These are phyloP conservation scores for Eimeria mitis DNA, from an alignment of 169 alveolate genomes.

Conservation along the genomic window DNA sequence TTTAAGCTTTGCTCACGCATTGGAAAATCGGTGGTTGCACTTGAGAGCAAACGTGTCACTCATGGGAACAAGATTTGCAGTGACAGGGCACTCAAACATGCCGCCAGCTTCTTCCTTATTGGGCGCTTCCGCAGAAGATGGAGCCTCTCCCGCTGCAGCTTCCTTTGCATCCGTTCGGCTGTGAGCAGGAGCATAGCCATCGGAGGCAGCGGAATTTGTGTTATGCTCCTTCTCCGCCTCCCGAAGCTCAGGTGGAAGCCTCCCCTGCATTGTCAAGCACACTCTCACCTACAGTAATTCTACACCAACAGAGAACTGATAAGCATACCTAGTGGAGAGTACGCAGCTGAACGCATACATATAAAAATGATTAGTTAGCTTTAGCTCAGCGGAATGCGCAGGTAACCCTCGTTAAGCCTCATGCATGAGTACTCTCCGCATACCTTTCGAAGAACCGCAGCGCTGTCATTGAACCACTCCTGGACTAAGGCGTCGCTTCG, in stretches of 20 bases:
- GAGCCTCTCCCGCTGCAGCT: background rate
- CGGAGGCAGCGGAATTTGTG: background rate
- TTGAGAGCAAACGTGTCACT: slow-evolving; percentile 65
- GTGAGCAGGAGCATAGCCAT: background rate
- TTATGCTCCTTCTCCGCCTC: background rate
- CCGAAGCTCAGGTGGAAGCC: slow-evolving; percentile 47
- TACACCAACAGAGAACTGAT: background rate
- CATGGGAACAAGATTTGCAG: slow-evolving; percentile 56
- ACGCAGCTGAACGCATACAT: background rate
- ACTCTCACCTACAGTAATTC: background rate
- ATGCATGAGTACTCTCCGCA: background rate
- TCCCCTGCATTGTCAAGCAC: slow-evolving; percentile 21
- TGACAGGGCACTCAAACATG: slow-evolving; percentile 79
- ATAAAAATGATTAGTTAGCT: background rate
- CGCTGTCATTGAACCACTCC: slow-evolving; percentile 75
- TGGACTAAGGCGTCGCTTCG: slow-evolving; percentile 66
- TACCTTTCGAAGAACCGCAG: slow-evolving; percentile 70
- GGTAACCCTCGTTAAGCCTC: background rate
- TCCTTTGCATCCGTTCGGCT: background rate
- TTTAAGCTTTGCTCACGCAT: slow-evolving; percentile 31
- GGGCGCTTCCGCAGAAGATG: background rate
- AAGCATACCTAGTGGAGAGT: background rate
- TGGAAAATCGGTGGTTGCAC: slow-evolving; percentile 75
- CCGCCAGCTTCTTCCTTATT: slow-evolving; percentile 18
- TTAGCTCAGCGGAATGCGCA: background rate